A percentile compares a stretch with the other conserved stretches of the same genome.
Conservation (phyloP, 1,284 basidiomycete genomes). For the Cryptococcus jaspeensis region DNA sequence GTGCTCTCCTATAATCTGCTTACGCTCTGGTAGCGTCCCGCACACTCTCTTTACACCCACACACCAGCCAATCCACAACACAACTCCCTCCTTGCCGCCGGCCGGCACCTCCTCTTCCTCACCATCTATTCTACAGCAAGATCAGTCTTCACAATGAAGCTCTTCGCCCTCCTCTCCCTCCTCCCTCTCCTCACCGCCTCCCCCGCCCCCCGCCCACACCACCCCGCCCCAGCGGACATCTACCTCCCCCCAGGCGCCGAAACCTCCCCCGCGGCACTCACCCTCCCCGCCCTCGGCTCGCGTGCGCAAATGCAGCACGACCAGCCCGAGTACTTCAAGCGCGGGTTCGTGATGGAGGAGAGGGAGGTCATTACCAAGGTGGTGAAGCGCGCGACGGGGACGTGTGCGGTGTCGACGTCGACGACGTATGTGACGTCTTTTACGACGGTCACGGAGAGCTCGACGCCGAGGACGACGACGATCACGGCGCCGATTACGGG, state of each 20-base stretch:
- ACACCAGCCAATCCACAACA: not conserved
- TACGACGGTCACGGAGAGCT: conserved; percentile 1
- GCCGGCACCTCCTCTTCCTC: conserved; percentile 5
- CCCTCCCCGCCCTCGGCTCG: not conserved
- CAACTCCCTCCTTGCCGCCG: conserved; percentile 7
- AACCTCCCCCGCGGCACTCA: not conserved
- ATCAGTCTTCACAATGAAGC: conserved; percentile 12
- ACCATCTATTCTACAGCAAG: not conserved
- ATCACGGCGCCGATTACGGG: not conserved
- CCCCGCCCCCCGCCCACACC: conserved; percentile 3
- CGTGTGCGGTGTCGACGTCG: conserved; percentile 8
- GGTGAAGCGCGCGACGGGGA: conserved; percentile 8
- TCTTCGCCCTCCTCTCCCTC: conserved; percentile 14
- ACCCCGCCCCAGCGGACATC: conserved; percentile 10
- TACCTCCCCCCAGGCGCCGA: not conserved
- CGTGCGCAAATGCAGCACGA: not conserved
- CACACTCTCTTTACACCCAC: not conserved
- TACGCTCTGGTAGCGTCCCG: conserved; percentile 10
- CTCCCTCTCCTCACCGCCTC: conserved; percentile 12
- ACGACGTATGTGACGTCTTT: conserved; percentile 2
- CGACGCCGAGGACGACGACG: not conserved
- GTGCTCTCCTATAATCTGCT: not conserved
- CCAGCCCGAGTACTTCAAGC: not conserved
- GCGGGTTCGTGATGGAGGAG: not conserved
- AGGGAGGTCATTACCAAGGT: conserved; percentile 10